Percentiles rank a stretch among this genome's conserved stretches.
phyloP scores from a whole-genome alignment of 192 early-diverging fungal genomes.

The Podila verticillata region DNA sequence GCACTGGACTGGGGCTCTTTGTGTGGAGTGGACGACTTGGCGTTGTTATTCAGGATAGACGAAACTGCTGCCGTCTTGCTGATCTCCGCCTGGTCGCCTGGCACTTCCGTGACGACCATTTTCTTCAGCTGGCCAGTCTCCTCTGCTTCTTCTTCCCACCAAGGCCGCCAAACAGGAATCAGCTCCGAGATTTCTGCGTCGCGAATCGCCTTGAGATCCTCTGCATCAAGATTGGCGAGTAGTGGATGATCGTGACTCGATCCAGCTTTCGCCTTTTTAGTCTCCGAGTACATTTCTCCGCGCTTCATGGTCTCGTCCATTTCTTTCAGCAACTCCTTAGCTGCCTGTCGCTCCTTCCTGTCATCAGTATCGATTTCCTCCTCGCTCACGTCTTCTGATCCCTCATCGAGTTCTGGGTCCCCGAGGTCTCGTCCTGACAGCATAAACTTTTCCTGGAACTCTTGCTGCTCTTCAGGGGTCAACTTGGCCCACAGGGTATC shows the following conservation, averaged over 20 bases:
- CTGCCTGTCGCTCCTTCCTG: conserved; percentile 25
- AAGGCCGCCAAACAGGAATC: conserved; percentile 34
- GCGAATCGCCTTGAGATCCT: conserved; percentile 35
- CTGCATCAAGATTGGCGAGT: conserved; percentile 27
- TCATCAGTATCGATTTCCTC: neutral
- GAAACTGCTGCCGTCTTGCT: neutral
- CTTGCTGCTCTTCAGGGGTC: conserved; percentile 54
- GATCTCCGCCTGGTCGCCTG: neutral
- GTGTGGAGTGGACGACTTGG: neutral
- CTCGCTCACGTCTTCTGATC: neutral
- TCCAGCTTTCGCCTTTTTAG: neutral
- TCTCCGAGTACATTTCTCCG: conserved; percentile 1
- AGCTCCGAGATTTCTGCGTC: conserved; percentile 45
- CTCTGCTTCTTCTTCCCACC: conserved; percentile 48
- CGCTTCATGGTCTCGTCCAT: conserved; percentile 34
- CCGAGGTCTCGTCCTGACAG: neutral
- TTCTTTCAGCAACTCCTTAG: conserved; percentile 24
- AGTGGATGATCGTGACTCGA: neutral
- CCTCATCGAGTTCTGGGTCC: neutral
- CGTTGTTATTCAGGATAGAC: neutral
- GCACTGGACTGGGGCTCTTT: neutral
- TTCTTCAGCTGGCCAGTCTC: conserved; percentile 34
- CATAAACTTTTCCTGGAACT: conserved; percentile 59
- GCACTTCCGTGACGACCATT: conserved; percentile 14
- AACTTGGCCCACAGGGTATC: conserved; percentile 60